Percentiles rank a stretch among this genome's conserved stretches.
Conservation (phyloP, 2,329 filamentous ascomycete genomes). For the Colletotrichum chrysophilum region DNA sequence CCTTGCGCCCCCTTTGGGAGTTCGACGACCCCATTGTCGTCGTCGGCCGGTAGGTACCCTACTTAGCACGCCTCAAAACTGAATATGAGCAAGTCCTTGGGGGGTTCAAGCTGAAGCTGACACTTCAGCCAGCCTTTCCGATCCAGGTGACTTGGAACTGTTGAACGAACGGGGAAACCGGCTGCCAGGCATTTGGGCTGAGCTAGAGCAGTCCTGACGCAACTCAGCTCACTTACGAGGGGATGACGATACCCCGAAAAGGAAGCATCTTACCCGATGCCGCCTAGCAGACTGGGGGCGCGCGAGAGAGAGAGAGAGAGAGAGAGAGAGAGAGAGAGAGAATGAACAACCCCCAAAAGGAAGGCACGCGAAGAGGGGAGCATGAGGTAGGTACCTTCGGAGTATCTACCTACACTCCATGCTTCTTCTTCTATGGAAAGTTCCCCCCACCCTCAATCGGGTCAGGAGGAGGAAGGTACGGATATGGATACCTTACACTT, state of each 20-base stretch:
- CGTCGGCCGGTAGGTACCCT: background rate
- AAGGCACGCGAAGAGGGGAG: background rate
- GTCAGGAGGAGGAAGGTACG: background rate
- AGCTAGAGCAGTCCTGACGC: background rate
- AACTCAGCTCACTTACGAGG: background rate
- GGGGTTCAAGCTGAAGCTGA: background rate
- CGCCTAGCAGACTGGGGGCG: background rate
- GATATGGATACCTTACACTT: background rate
- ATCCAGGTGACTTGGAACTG: background rate
- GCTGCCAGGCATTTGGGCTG: background rate
- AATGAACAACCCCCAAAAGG: background rate
- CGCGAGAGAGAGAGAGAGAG: background rate
- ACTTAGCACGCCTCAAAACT: background rate
- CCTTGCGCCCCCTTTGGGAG: background rate
- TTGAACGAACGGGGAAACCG: background rate
- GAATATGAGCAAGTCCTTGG: background rate
- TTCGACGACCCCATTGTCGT: background rate
- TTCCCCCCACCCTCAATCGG: background rate
- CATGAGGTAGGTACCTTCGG: background rate
- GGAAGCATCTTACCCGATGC: background rate
- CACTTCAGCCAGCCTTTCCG: background rate
- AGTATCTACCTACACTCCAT: background rate
- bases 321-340: background rate
- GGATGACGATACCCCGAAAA: background rate
- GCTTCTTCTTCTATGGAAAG: background rate